These are phyloP conservation scores for Alternaria solani DNA, from an alignment of 2,329 filamentous ascomycete genomes.

Conservation along the genomic window DNA sequence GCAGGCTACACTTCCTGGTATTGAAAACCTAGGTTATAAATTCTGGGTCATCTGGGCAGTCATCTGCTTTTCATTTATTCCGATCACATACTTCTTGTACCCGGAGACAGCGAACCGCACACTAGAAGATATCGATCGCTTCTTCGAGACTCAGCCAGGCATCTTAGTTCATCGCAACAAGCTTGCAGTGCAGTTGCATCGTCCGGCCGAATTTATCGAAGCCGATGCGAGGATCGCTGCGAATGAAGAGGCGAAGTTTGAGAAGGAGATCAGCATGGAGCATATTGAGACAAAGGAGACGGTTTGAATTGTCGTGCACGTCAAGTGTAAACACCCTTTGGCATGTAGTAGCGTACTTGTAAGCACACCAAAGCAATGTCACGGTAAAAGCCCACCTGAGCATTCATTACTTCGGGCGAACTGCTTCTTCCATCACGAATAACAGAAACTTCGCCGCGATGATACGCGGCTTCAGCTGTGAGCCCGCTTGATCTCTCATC, in stretches of 20 bases:
- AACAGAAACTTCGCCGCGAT: neutral
- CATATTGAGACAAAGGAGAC: slow-evolving; percentile 37
- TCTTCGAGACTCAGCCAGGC: slow-evolving; percentile 46
- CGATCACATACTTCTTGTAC: slow-evolving; percentile 61
- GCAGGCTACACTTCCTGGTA: slow-evolving; percentile 44
- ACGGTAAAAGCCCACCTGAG: neutral
- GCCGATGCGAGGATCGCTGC: slow-evolving; percentile 53
- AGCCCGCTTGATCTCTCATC: neutral
- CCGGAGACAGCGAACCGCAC: slow-evolving; percentile 60
- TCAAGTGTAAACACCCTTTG: accelerated
- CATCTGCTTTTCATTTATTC: slow-evolving; percentile 63
- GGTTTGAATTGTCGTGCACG: slow-evolving; percentile 21
- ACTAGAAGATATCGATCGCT: slow-evolving; percentile 60
- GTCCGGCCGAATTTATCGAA: slow-evolving; percentile 60
- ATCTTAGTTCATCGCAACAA: slow-evolving; percentile 60
- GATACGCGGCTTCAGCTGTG: neutral
- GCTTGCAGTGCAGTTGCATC: slow-evolving; percentile 56
- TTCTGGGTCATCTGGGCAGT: slow-evolving; percentile 65
- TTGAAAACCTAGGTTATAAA: slow-evolving; percentile 59
- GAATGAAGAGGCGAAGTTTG: slow-evolving; percentile 16
- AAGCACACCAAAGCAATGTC: neutral
- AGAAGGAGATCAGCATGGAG: slow-evolving; percentile 25
- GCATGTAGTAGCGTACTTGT: neutral
- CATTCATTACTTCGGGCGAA: neutral
- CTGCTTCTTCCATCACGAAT: neutral